Base-by-base conservation (phyloP, 305 asterid genomes). In the Fraxinus dipetala region DNA sequence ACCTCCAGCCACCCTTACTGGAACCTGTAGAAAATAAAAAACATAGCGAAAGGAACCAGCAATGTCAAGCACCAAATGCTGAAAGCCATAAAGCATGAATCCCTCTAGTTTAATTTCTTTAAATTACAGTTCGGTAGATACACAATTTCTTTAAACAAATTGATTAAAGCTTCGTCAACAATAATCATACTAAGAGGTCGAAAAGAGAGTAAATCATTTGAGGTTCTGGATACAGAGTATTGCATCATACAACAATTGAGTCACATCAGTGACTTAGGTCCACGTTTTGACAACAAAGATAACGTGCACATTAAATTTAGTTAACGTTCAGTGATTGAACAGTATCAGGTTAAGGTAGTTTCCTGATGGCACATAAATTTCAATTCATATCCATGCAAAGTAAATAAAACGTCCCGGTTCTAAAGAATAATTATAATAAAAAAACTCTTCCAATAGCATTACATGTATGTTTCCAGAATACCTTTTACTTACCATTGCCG, bases 1-100 rank as follows among this genome's bases (percentile, higher is more conserved):
- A 82, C 98, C 98, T 82, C 97, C 97, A 77, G 97, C 97, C 84
- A 91, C 98, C 86, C 97, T 91, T 65, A 95, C 97, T 28, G 98
- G 97, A 73, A 95, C 99, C 97, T 93, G 89, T 32, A 81, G 75
- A 73, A 81, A 80, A 82, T 78, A 63, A 22, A 31, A 75, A 79
- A 26, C 54, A 78, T 22, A 79, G 81, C 28, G 63, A 32, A 80
- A 28, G 79, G 67, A 45, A 63, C 67, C 63, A 30, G 48, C 59
- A 72, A 78, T 11, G 48, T 61, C 32, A 81, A 59, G 72, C 35
- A 20, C 67, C 79, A 59, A 79, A 79, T 40, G 75, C 38, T 26
- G 30, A 74, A 67, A 59, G 36, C 45, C 38, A 20, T 67, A 75
- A 72, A 59, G 9, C 85, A 80, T 24, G 75, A 72, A 9, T 18